phyloP scores from a whole-genome alignment of 352 stramenopile genomes.

The Phytophthora meadii region DNA sequence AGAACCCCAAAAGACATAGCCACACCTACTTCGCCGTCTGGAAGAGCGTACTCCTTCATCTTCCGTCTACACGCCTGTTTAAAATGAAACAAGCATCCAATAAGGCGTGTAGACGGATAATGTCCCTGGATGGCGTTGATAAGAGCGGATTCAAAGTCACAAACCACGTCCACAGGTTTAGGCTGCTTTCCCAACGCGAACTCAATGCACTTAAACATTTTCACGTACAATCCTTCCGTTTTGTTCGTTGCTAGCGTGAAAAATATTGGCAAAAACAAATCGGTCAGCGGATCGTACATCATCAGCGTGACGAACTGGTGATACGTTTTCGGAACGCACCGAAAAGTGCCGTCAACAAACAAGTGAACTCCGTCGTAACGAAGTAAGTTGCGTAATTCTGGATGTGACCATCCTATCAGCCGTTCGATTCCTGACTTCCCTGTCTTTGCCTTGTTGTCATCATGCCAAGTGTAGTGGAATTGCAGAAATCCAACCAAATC shows the following conservation, averaged over 20 bases:
- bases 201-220: slow-evolving; percentile 14
- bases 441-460: too few relatives aligned
- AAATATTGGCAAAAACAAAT: neutral
- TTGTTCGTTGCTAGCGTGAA: slow-evolving; percentile 8
- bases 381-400: too few relatives aligned
- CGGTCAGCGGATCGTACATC: neutral
- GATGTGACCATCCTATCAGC: too few relatives aligned
- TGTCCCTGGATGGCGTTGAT: neutral
- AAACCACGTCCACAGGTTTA: slow-evolving; percentile 1
- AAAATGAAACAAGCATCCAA: too few relatives aligned
- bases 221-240: neutral
- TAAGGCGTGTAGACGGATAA: neutral
- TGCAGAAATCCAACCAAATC: too few relatives aligned
- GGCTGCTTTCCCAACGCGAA: slow-evolving; percentile 2
- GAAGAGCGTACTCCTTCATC: too few relatives aligned
- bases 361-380: too few relatives aligned
- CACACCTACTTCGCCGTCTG: too few relatives aligned
- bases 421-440: too few relatives aligned
- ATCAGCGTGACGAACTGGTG: slow-evolving; percentile 8
- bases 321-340: neutral
- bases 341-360: neutral
- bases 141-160: slow-evolving; percentile 4
- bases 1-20: too few relatives aligned
- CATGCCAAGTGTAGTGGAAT: too few relatives aligned
- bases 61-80: too few relatives aligned